phyloP scores from a whole-genome alignment of 2,329 filamentous ascomycete species.

The Macrophomina tecta region DNA sequence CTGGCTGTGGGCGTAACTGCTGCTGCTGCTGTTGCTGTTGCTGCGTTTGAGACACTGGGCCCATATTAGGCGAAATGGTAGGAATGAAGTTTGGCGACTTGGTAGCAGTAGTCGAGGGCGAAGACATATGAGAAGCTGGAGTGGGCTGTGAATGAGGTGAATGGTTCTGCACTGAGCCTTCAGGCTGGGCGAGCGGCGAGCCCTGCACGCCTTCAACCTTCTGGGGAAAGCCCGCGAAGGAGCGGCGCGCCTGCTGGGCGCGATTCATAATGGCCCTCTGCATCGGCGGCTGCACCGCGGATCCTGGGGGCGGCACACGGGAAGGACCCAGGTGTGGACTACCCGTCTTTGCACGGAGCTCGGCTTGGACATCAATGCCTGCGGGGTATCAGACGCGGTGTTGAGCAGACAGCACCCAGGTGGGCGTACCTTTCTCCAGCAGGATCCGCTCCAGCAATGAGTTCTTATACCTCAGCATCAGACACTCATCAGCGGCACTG shows the following conservation, averaged over 20 bases:
- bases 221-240: slow-evolving; percentile 75
- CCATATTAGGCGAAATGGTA: slow-evolving; percentile 66
- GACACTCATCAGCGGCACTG: slow-evolving; percentile 91
- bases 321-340: slow-evolving; percentile 79
- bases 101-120: slow-evolving; percentile 63
- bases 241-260: slow-evolving; percentile 71
- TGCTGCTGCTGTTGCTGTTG: slow-evolving; percentile 50
- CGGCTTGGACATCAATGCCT: slow-evolving; percentile 97
- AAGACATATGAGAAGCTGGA: slow-evolving; percentile 77
- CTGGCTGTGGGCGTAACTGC: slow-evolving; percentile 51
- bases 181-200: slow-evolving; percentile 48
- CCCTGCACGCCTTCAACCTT: slow-evolving; percentile 64
- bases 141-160: slow-evolving; percentile 81
- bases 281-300: slow-evolving; percentile 71
- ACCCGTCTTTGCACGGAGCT: slow-evolving; percentile 89
- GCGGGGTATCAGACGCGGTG: slow-evolving; percentile 26
- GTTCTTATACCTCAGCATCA: slow-evolving; percentile 99
- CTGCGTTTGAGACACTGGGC: slow-evolving; percentile 56
- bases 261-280: slow-evolving; percentile 82
- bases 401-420: background rate
- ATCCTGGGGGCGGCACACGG: slow-evolving; percentile 60
- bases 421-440: slow-evolving; percentile 81
- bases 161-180: slow-evolving; percentile 53
- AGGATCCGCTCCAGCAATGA: slow-evolving; percentile 93
- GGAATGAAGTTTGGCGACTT: slow-evolving; percentile 67